A percentile compares a stretch with the other conserved stretches of the same genome.
Evolutionary conservation across 805 yeast genomes (phyloP).

Genomic region (Citeromyces matritensis): DNA sequence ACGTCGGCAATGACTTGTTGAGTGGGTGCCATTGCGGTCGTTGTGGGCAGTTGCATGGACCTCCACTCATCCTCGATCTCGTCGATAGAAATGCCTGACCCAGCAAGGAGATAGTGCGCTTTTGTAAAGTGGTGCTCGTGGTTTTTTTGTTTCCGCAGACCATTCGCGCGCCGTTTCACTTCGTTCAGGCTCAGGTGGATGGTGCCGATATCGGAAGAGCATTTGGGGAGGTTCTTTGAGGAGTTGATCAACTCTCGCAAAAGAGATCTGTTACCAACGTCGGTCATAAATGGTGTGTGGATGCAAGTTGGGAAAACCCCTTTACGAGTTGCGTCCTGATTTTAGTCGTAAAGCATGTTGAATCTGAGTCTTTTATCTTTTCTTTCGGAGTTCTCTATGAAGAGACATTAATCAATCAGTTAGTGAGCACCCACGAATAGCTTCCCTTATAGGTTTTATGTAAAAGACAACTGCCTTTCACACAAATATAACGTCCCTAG

Average conservation of each 20-base stretch:
- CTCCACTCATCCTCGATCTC: conserved; percentile 55
- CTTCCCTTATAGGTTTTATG: too few relatives aligned
- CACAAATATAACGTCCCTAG: too few relatives aligned
- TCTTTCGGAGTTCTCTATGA: too few relatives aligned
- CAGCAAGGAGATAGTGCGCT: conserved; percentile 81
- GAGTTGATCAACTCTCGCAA: conserved; percentile 68
- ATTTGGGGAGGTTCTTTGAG: conserved; percentile 56
- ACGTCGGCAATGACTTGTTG: background rate
- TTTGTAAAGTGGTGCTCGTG: conserved; percentile 34
- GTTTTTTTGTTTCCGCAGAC: conserved; percentile 29
- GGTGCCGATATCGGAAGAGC: conserved; percentile 56
- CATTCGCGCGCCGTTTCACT: conserved; percentile 51
- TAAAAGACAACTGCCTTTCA: too few relatives aligned
- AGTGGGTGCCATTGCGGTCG: background rate
- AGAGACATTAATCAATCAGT: background rate
- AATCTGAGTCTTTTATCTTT: too few relatives aligned
- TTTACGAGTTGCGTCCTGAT: too few relatives aligned
- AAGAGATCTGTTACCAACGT: conserved; percentile 1
- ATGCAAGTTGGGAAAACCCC: background rate
- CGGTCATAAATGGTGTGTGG: background rate
- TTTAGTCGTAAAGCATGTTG: too few relatives aligned
- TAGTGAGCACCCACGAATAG: background rate
- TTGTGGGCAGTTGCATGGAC: conserved; percentile 14
- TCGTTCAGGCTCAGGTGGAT: conserved; percentile 72
- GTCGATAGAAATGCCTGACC: conserved; percentile 78